A percentile compares a stretch with the other conserved stretches of the same genome.
phyloP scores from a whole-genome alignment of 331 rosid genomes.

The Malus hybrid region DNA sequence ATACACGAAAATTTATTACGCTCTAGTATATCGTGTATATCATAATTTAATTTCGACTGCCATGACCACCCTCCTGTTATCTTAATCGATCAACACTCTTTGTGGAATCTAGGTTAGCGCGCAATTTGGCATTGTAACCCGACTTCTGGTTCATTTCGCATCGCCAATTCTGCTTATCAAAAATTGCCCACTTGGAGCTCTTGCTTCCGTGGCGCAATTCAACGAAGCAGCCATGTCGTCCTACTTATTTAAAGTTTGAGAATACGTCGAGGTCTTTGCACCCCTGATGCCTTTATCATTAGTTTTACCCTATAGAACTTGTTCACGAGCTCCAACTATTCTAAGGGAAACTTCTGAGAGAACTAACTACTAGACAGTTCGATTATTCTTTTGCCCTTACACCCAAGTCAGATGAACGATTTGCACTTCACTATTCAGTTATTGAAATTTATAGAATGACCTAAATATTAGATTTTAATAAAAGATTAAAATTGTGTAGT shows the following conservation, averaged over 20 bases:
- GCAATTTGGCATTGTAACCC: background rate
- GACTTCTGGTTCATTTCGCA: slow-evolving; percentile 44
- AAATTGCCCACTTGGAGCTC: slow-evolving; percentile 19
- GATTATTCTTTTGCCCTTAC: too few species aligned
- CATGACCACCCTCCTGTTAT: background rate
- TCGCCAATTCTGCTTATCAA: slow-evolving; percentile 52
- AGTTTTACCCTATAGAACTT: slow-evolving; percentile 63
- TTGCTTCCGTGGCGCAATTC: background rate
- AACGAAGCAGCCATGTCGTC: background rate
- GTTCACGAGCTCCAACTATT: slow-evolving; percentile 57
- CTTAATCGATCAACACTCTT: background rate
- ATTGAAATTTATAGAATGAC: too few species aligned
- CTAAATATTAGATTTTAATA: too few species aligned
- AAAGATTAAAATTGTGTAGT: too few species aligned
- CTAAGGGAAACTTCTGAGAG: slow-evolving; percentile 43
- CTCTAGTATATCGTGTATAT: too few species aligned
- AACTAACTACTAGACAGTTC: too few species aligned
- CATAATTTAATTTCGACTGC: slow-evolving; percentile 22
- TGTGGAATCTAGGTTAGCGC: too few species aligned
- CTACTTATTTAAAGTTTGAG: background rate
- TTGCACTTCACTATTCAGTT: too few species aligned
- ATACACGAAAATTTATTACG: too few species aligned
- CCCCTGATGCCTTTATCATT: slow-evolving; percentile 67
- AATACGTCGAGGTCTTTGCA: slow-evolving; percentile 49
- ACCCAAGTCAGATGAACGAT: too few species aligned